A percentile compares a stretch with the other conserved stretches of the same genome.
These are phyloP conservation scores for Panaeolus papilionaceus DNA, from an alignment of 768 basidiomycete species.

Conservation along the genomic window DNA sequence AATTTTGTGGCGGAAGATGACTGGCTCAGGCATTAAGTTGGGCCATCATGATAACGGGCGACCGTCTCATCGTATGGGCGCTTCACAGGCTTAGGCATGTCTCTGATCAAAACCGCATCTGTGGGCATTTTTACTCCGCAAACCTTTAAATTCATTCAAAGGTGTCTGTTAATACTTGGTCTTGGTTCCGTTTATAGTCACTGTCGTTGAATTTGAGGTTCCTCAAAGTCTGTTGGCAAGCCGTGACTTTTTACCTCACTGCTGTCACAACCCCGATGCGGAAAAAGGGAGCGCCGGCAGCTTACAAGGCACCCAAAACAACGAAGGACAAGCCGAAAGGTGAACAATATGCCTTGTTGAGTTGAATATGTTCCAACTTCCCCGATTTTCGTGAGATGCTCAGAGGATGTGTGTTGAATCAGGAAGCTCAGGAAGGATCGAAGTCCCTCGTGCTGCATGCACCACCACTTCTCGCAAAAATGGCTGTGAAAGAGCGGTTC, in stretches of 20 bases:
- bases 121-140: not conserved
- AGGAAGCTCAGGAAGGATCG: too few relatives aligned
- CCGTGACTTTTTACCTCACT: not conserved
- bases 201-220: not conserved
- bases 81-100: not conserved
- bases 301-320: not conserved
- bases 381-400: not conserved
- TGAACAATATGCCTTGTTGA: not conserved
- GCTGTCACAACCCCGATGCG: conserved; percentile 7
- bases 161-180: not conserved
- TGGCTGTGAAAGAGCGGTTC: too few relatives aligned
- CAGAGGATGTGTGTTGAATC: too few relatives aligned
- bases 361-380: too few relatives aligned
- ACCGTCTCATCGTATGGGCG: not conserved
- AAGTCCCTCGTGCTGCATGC: too few relatives aligned
- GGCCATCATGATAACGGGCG: too few relatives aligned
- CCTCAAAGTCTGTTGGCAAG: not conserved
- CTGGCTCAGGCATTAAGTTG: too few relatives aligned
- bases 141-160: not conserved
- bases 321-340: not conserved
- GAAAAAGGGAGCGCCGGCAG: conserved; percentile 4
- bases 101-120: not conserved
- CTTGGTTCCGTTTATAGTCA: not conserved
- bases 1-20: too few relatives aligned
- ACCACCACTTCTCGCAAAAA: too few relatives aligned